These are phyloP conservation scores for Phytophthora citrophthora DNA, from an alignment of 352 stramenopile species.

Conservation along the genomic window DNA sequence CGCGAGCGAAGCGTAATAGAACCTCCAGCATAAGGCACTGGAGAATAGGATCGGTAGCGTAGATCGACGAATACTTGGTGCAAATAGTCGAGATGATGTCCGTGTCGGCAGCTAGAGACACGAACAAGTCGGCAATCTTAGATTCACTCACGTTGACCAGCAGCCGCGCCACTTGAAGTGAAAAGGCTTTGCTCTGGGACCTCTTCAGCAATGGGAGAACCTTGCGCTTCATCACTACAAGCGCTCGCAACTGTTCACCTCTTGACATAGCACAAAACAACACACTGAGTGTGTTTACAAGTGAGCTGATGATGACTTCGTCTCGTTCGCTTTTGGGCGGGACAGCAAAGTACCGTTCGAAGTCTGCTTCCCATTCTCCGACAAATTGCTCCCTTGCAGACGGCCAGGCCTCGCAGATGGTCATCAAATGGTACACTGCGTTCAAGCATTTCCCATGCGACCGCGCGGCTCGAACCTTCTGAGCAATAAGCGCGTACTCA, in stretches of 20 bases:
- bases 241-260: constrained; percentile 46
- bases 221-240: constrained; percentile 59
- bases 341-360: constrained; percentile 50
- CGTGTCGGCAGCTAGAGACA: constrained; percentile 65
- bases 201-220: constrained; percentile 55
- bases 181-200: constrained; percentile 37
- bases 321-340: constrained; percentile 56
- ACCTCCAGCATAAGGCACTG: constrained; percentile 53
- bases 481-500: constrained; percentile 37
- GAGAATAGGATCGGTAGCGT: constrained; percentile 50
- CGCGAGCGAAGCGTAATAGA: constrained; percentile 40
- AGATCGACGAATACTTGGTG: constrained; percentile 49
- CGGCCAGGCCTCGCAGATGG: constrained; percentile 35
- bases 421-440: constrained; percentile 61
- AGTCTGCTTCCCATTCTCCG: constrained; percentile 49
- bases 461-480: constrained; percentile 44
- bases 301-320: constrained; percentile 55
- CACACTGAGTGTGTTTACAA: constrained; percentile 46
- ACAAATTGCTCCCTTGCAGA: constrained; percentile 35
- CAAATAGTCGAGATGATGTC: constrained; percentile 56
- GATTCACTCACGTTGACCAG: constrained; percentile 57
- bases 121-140: constrained; percentile 54
- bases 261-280: constrained; percentile 45
- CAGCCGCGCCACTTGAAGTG: constrained; percentile 48
- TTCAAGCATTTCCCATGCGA: constrained; percentile 75